Base-by-base conservation (phyloP, 2,329 filamentous ascomycete species). In the Cladosporium phlei region DNA sequence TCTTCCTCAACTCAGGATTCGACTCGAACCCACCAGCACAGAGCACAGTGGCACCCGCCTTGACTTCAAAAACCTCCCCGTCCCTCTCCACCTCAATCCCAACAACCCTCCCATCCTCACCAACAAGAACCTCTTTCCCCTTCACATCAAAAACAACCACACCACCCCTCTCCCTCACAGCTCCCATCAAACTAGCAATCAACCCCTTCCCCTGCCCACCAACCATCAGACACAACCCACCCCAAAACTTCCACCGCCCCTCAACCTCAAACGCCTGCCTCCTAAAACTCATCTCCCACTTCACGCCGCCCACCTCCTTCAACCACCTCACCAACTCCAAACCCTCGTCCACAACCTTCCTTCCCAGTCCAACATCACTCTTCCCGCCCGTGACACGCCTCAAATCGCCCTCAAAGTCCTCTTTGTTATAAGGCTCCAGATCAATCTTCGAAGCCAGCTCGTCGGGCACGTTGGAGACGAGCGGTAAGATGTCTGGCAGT, bases 21-120 rank as follows among this genome's bases (percentile, higher is more conserved):
- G 80, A 73, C 62, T 85, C 79, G 55, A 85, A 85, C 0, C 82
- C 82, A 1, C 82, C 82, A 9, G 79, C 78, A 1, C 77, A 76
- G 1, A 82, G 60, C 16, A 82, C 66, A 1, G 81, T 67, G 3
- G 71, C 65, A 58, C 17, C 54, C 34, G 68, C 59, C 0, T 59
- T 46, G 11, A 76, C 59, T 3, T 52, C 46, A 4, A 60, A 50
- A 9, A 49, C 53, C 38, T 54, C 48, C 1, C 62, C 60, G 29
- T 52, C 43, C 14, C 51, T 52, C 19, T 60, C 53, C 1, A 66
- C 63, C 11, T 60, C 49, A 4, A 72, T 56, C 0, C 61, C 66
- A 1, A 52, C 56, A 2, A 71, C 60, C 2, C 48, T 52, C 1
- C 66, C 69, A 2, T 52, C 57, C 2, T 45, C 47, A 48, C 69